A percentile compares a stretch with the other conserved stretches of the same genome.
Conservation (phyloP, 2,329 filamentous ascomycete species). For the Calonectria leucothoes region DNA sequence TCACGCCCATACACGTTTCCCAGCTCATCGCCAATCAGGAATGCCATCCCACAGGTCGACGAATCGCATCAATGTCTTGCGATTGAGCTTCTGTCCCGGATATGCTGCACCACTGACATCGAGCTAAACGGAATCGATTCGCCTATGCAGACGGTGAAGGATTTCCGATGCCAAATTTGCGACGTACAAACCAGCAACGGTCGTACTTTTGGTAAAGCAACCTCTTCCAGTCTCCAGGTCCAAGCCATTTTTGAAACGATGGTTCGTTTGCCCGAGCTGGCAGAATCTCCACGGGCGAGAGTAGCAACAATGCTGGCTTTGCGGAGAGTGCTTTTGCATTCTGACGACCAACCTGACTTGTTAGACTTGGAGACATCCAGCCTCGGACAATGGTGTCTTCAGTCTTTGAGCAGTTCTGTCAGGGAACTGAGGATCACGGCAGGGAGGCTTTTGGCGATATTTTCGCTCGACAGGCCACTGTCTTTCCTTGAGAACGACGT, state of each 20-base stretch:
- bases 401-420: slow-evolving; percentile 83
- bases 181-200: slow-evolving; percentile 17
- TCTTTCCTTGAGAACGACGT: slow-evolving; percentile 33
- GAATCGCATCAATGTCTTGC: slow-evolving; percentile 63
- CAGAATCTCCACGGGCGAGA: slow-evolving; percentile 69
- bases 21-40: slow-evolving; percentile 44
- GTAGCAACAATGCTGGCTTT: slow-evolving; percentile 79
- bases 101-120: slow-evolving; percentile 48
- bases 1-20: not conserved
- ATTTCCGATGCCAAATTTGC: slow-evolving; percentile 41
- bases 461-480: slow-evolving; percentile 58
- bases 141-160: not conserved
- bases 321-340: slow-evolving; percentile 76
- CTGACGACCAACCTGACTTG: slow-evolving; percentile 63
- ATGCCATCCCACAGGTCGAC: slow-evolving; percentile 57
- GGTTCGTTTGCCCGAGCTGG: slow-evolving; percentile 57
- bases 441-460: slow-evolving; percentile 74
- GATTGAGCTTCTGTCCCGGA: slow-evolving; percentile 66
- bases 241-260: slow-evolving; percentile 60
- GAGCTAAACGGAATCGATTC: not conserved
- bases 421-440: slow-evolving; percentile 88
- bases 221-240: slow-evolving; percentile 49
- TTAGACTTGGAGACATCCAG: slow-evolving; percentile 75
- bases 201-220: slow-evolving; percentile 4
- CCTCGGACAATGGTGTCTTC: slow-evolving; percentile 84